Conservation (phyloP, 2,329 filamentous ascomycete species). For the Apiospora kogelbergensis region DNA sequence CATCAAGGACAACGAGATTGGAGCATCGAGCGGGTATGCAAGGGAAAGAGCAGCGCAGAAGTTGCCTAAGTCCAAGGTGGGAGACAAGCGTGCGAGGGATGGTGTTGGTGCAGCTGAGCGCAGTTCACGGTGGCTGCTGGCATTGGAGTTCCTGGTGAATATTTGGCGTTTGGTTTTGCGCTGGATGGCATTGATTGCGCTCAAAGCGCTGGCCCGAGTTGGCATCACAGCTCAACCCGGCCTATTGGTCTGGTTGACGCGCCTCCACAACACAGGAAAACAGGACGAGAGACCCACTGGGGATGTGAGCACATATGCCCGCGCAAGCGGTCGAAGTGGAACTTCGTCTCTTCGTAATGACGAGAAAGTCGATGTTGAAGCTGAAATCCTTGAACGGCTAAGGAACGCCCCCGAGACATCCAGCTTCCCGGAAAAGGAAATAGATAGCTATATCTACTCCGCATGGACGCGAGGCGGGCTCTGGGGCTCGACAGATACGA, state of each 20-base stretch:
- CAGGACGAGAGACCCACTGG: conserved; percentile 25
- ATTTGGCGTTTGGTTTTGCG: conserved; percentile 67
- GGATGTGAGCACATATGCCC: conserved; percentile 17
- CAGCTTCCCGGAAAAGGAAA: conserved; percentile 57
- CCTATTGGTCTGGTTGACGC: conserved; percentile 59
- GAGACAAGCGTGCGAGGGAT: conserved; percentile 49
- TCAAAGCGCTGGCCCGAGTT: conserved; percentile 55
- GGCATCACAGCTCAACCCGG: conserved; percentile 62
- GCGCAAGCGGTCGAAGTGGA: conserved; percentile 27
- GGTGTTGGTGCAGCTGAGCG: conserved; percentile 80
- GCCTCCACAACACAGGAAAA: conserved; percentile 34
- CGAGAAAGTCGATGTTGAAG: conserved; percentile 76
- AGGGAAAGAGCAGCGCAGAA: conserved; percentile 69
- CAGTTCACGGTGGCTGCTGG: conserved; percentile 76
- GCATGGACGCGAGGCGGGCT: conserved; percentile 85
- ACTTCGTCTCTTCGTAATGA: conserved; percentile 56
- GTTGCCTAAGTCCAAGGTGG: conserved; percentile 44
- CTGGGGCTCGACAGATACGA: conserved; percentile 81
- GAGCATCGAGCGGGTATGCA: conserved; percentile 60
- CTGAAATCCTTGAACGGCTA: conserved; percentile 68
- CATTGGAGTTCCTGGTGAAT: conserved; percentile 71
- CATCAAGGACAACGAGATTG: conserved; percentile 45
- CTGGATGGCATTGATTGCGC: conserved; percentile 54
- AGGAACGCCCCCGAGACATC: conserved; percentile 36
- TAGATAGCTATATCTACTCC: conserved; percentile 74